phyloP scores from a whole-genome alignment of 805 yeast genomes.

The Metschnikowia borealis region DNA sequence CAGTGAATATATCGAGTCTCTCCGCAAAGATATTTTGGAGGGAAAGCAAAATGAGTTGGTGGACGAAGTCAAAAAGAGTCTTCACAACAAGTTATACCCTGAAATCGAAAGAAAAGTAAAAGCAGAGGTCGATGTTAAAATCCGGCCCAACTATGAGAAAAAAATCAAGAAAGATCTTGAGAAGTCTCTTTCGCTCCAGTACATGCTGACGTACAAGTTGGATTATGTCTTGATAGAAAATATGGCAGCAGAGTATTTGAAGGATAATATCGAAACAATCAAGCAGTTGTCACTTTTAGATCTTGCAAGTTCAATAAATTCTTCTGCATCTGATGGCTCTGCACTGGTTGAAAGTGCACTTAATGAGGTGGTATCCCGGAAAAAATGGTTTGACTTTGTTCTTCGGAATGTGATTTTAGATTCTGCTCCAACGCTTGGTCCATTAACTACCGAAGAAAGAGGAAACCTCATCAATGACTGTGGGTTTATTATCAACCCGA shows the following conservation, averaged over 20 bases:
- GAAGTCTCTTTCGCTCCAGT: slow-evolving; percentile 3
- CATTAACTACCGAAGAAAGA: slow-evolving; percentile 14
- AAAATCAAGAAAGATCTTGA: slow-evolving; percentile 1
- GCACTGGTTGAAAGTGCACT: slow-evolving; percentile 4
- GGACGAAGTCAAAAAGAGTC: slow-evolving; percentile 5
- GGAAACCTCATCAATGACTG: slow-evolving; percentile 15
- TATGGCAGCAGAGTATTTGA: slow-evolving; percentile 7
- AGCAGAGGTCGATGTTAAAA: background rate
- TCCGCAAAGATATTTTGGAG: slow-evolving; percentile 7
- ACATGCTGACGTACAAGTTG: slow-evolving; percentile 1
- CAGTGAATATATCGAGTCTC: slow-evolving; percentile 6
- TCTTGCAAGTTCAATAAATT: background rate
- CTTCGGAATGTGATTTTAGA: slow-evolving; percentile 14
- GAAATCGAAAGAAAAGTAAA: background rate
- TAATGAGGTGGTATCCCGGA: slow-evolving; percentile 5
- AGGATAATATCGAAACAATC: slow-evolving; percentile 6
- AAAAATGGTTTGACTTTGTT: slow-evolving; percentile 12
- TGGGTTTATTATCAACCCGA: slow-evolving; percentile 12
- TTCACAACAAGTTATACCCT: slow-evolving; percentile 1
- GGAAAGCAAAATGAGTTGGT: slow-evolving; percentile 7
- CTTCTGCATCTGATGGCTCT: background rate
- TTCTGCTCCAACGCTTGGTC: slow-evolving; percentile 15
- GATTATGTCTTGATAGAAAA: slow-evolving; percentile 8
- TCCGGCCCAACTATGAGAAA: background rate
- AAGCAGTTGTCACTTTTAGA: slow-evolving; percentile 4